A percentile compares a stretch with the other conserved stretches of the same genome.
Conservation (phyloP, 2,329 filamentous ascomycete species). For the Furcasterigmium sp. region DNA sequence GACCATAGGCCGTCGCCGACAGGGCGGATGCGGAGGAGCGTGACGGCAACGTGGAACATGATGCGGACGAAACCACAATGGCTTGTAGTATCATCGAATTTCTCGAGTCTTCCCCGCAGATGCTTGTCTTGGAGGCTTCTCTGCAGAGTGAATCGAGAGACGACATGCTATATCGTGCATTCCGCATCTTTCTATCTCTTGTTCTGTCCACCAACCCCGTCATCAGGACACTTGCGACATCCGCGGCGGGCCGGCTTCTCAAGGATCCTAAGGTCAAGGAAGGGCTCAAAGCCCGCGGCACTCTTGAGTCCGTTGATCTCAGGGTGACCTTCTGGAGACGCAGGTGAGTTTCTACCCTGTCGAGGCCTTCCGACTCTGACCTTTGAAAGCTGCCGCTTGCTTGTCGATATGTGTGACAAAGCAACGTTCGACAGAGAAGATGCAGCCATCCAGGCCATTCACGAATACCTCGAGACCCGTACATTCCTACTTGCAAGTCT, state of each 20-base stretch:
- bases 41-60: constrained; percentile 11
- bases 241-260: constrained; percentile 44
- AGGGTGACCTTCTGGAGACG: constrained; percentile 45
- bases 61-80: constrained; percentile 35
- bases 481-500: constrained; percentile 46
- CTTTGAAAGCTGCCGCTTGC: constrained; percentile 30
- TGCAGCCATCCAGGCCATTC: constrained; percentile 40
- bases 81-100: constrained; percentile 52
- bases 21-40: background rate
- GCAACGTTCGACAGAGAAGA: constrained; percentile 36
- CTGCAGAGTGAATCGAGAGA: background rate
- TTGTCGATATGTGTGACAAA: constrained; percentile 45
- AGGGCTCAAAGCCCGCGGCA: constrained; percentile 27
- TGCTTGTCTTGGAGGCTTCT: constrained; percentile 34
- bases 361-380: background rate
- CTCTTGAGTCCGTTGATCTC: constrained; percentile 29
- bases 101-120: constrained; percentile 44
- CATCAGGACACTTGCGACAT: constrained; percentile 41
- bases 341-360: constrained; percentile 31
- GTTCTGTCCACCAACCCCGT: constrained; percentile 46
- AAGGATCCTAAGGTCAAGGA: constrained; percentile 27
- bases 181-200: constrained; percentile 39
- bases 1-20: background rate
- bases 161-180: background rate
- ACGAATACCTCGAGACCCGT: constrained; percentile 52